These are phyloP conservation scores for Dissophora ornata DNA, from an alignment of 192 early-diverging fungal species.

Conservation along the genomic window DNA sequence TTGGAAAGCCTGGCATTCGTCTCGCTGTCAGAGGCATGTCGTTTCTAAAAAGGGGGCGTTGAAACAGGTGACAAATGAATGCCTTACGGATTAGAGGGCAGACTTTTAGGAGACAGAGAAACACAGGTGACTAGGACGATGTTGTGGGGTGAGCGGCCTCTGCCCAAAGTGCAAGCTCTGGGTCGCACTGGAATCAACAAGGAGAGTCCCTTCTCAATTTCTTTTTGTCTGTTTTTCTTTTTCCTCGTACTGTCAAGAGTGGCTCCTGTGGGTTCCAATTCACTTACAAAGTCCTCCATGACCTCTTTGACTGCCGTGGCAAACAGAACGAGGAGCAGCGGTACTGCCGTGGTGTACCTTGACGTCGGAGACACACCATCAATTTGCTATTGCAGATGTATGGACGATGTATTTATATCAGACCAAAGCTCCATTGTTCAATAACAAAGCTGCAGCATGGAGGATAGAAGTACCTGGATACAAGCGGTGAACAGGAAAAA, in stretches of 20 bases:
- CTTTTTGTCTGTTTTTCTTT: neutral
- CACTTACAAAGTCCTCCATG: constrained; percentile 84
- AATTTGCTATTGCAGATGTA: constrained; percentile 84
- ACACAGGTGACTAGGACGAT: neutral
- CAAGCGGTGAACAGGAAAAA: constrained; percentile 98
- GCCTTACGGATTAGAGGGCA: neutral
- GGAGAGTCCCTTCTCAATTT: constrained; percentile 1
- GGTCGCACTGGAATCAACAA: constrained; percentile 4
- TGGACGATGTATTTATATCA: too few species aligned
- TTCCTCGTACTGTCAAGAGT: too few species aligned
- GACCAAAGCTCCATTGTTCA: too few species aligned
- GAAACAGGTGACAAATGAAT: neutral
- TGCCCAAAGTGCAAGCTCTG: constrained; percentile 4
- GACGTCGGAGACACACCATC: constrained; percentile 93
- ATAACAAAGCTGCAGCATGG: too few species aligned
- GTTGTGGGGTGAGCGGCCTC: too few species aligned
- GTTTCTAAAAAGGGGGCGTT: constrained; percentile 56
- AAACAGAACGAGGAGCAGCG: constrained; percentile 84
- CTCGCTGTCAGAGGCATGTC: constrained; percentile 79
- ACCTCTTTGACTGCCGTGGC: constrained; percentile 96
- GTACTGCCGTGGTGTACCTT: constrained; percentile 85
- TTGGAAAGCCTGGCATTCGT: constrained; percentile 76
- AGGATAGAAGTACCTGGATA: constrained; percentile 96
- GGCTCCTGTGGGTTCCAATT: too few species aligned
- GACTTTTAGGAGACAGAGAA: neutral